Conservation (phyloP, 192 early-diverging fungal species). For the Podila horticola region DNA sequence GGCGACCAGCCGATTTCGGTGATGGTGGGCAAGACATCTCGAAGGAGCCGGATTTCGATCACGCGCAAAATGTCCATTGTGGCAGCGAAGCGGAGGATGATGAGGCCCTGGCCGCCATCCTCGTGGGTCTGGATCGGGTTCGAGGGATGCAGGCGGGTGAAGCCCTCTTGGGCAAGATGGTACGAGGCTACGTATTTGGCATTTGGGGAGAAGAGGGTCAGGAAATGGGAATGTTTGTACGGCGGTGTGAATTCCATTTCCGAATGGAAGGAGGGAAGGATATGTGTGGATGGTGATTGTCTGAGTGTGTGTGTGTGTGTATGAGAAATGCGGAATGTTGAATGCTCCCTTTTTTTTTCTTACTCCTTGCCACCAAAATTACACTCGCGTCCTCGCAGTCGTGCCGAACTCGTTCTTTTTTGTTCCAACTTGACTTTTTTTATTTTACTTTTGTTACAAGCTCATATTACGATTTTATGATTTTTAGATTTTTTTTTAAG, state of each 20-base stretch:
- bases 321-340: not conserved
- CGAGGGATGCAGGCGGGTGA: conserved; percentile 38
- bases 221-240: conserved; percentile 69
- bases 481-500: conserved; percentile 1
- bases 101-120: conserved; percentile 61
- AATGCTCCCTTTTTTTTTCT: no score
- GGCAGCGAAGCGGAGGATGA: conserved; percentile 76
- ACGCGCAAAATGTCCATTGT: conserved; percentile 70
- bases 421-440: not conserved
- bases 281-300: not conserved
- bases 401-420: no score
- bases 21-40: conserved; percentile 31
- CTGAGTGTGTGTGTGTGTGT: not conserved
- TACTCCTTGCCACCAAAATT: no score
- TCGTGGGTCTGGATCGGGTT: conserved; percentile 37
- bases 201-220: conserved; percentile 71
- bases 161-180: conserved; percentile 48
- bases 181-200: conserved; percentile 74
- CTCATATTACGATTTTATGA: not conserved
- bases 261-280: not conserved
- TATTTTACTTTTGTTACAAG: not conserved
- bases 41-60: conserved; percentile 65
- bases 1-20: conserved; percentile 72
- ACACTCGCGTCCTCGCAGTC: no score
- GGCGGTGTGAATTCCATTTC: conserved; percentile 74